These are phyloP conservation scores for Scedosporium apiospermum DNA, from an alignment of 2,329 filamentous ascomycete species.

Conservation along the genomic window DNA sequence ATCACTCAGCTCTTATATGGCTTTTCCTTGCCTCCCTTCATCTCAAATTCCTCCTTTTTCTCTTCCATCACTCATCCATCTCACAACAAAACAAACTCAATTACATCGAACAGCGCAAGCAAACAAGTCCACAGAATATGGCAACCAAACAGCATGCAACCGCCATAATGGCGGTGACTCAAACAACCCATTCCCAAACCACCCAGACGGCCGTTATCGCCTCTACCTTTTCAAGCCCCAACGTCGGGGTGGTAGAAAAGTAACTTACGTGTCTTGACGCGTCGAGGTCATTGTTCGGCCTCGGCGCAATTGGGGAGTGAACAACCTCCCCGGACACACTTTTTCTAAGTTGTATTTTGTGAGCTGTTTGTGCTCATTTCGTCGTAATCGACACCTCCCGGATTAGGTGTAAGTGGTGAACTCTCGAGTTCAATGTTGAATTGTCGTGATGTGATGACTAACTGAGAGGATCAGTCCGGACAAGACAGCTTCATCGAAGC, in stretches of 20 bases:
- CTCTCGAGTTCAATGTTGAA: not conserved
- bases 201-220: constrained; percentile 1
- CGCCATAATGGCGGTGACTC: constrained; percentile 2
- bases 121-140: not conserved
- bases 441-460: not conserved
- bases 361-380: constrained; percentile 3
- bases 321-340: constrained; percentile 17
- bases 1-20: not conserved
- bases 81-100: not conserved
- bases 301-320: constrained; percentile 7
- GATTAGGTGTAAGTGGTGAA: not conserved
- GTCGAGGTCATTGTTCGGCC: constrained; percentile 9
- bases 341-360: not conserved
- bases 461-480: not conserved
- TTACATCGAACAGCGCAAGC: not conserved
- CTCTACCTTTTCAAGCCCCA: constrained; percentile 35
- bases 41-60: not conserved
- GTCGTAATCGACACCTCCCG: not conserved
- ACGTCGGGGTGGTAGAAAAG: constrained; percentile 36
- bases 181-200: not conserved
- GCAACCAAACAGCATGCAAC: not conserved
- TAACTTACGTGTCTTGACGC: constrained; percentile 20
- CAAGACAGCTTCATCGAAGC: constrained; percentile 2
- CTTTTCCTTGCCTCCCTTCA: constrained; percentile 3
- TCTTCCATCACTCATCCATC: not conserved